Percentiles rank a stretch among this genome's conserved stretches.
These are phyloP conservation scores for Volvariella volvacea DNA, from an alignment of 1,284 basidiomycete species.

Conservation along the genomic window DNA sequence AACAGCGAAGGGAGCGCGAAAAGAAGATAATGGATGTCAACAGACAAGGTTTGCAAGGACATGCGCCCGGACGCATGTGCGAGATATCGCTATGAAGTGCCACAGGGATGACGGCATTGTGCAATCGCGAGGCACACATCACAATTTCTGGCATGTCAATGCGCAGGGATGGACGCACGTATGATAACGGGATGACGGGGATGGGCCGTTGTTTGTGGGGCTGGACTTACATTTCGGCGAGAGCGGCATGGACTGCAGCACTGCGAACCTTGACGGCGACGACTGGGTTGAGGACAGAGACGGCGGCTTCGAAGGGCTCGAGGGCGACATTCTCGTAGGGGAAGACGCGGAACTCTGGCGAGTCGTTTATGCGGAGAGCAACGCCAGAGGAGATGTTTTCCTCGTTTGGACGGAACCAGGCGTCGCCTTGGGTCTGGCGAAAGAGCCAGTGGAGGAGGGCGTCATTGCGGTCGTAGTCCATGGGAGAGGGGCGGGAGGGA, in stretches of 20 bases:
- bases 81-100: neutral
- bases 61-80: no score
- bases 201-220: no score
- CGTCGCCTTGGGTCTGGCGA: conserved; percentile 61
- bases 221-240: conserved; percentile 56
- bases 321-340: conserved; percentile 65
- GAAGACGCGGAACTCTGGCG: conserved; percentile 59
- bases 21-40: no score
- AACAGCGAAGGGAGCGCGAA: neutral
- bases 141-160: no score
- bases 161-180: no score
- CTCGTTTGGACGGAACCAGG: conserved; percentile 68
- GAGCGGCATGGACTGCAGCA: conserved; percentile 77
- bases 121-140: neutral
- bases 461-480: conserved; percentile 51
- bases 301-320: conserved; percentile 68
- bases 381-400: conserved; percentile 63
- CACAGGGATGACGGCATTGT: neutral
- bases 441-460: conserved; percentile 45
- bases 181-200: no score
- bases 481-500: conserved; percentile 12
- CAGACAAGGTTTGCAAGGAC: no score
- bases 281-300: conserved; percentile 69
- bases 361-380: conserved; percentile 43
- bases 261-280: conserved; percentile 79